Conservation (phyloP, 176 grass and related monocot species). For the Pharus latifolius region DNA sequence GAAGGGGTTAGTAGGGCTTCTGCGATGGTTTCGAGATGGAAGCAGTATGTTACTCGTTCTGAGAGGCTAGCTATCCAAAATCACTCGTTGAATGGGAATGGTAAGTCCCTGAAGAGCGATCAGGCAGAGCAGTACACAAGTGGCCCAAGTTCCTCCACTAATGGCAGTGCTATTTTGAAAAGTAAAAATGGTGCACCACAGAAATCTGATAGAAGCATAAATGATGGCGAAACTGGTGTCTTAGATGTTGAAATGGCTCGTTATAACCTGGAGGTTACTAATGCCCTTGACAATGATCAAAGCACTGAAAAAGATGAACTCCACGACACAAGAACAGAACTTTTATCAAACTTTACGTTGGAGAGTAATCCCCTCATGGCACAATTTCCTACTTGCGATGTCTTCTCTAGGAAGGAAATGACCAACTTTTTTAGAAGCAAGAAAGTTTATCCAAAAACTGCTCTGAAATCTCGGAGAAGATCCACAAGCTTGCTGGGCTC, state of each 20-base stretch:
- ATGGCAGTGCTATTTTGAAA: background rate
- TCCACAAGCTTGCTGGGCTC: constrained; percentile 15
- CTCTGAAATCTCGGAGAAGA: constrained; percentile 42
- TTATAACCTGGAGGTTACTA: constrained; percentile 39
- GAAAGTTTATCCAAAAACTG: constrained; percentile 63
- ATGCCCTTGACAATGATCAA: constrained; percentile 20
- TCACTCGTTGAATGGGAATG: constrained; percentile 30
- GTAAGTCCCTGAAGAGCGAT: constrained; percentile 34
- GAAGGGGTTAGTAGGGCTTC: constrained; percentile 81
- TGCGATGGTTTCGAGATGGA: constrained; percentile 98
- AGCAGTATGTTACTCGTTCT: constrained; percentile 57
- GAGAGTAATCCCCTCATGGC: constrained; percentile 58
- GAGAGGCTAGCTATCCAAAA: constrained; percentile 37
- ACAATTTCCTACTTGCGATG: constrained; percentile 80
- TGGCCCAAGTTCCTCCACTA: constrained; percentile 2
- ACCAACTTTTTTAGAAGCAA: constrained; percentile 70
- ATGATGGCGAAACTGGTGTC: constrained; percentile 10
- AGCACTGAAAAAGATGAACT: constrained; percentile 25
- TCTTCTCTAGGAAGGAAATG: constrained; percentile 90
- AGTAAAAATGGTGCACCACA: constrained; percentile 21
- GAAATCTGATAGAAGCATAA: constrained; percentile 21
- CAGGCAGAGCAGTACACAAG: constrained; percentile 11
- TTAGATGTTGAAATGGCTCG: constrained; percentile 28
- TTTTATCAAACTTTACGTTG: constrained; percentile 31
- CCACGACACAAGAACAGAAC: constrained; percentile 19